Conservation (phyloP, 148 eudicot genomes). For the Polygonum maritimum region DNA sequence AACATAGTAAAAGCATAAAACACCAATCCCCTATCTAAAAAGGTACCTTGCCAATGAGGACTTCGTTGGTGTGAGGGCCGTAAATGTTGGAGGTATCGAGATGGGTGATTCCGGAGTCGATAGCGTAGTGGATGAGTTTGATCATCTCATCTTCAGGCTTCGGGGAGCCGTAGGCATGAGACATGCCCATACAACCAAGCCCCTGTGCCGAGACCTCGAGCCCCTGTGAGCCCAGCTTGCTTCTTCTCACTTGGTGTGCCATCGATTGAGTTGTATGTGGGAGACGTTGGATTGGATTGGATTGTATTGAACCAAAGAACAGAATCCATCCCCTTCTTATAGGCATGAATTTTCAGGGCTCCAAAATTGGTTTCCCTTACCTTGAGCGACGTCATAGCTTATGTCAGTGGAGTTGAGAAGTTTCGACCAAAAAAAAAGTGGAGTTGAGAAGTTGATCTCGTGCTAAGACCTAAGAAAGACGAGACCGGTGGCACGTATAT, state of each 20-base stretch:
- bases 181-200: conserved; percentile 12
- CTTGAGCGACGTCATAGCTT: background rate
- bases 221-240: conserved; percentile 10
- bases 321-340: background rate
- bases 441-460: too few species aligned
- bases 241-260: conserved; percentile 8
- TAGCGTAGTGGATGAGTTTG: conserved; percentile 8
- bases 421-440: too few species aligned
- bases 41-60: conserved; percentile 11
- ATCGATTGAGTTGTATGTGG: background rate
- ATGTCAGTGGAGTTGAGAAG: background rate
- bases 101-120: conserved; percentile 12
- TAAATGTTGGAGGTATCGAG: conserved; percentile 15
- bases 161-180: background rate
- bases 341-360: background rate
- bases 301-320: background rate
- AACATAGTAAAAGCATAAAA: too few species aligned
- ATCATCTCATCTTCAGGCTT: conserved; percentile 16
- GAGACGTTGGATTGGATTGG: background rate
- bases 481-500: too few species aligned
- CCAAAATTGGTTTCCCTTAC: background rate
- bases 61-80: conserved; percentile 13
- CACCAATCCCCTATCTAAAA: too few species aligned
- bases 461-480: too few species aligned
- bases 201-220: conserved; percentile 15